Conservation (phyloP, 495 filamentous ascomycete genomes). For the Penicillium riverlandense region DNA sequence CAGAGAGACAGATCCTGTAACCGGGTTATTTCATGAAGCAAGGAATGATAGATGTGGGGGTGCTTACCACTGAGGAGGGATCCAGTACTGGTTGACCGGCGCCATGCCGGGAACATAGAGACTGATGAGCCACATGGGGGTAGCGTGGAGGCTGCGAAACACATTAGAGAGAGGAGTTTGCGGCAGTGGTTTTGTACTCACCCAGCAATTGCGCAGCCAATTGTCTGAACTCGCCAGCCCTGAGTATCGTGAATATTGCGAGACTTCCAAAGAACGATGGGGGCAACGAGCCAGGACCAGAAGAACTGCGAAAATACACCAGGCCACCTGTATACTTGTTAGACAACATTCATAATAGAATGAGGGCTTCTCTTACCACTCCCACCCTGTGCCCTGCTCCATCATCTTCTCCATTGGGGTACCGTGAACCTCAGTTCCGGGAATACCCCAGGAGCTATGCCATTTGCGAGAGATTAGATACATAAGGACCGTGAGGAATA, state of each 20-base stretch:
- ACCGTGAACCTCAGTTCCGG: conserved; percentile 32
- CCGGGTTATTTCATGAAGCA: not conserved
- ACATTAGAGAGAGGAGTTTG: not conserved
- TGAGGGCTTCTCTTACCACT: conserved; percentile 34
- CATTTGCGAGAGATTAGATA: conserved; percentile 61
- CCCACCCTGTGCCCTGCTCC: conserved; percentile 49
- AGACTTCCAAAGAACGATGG: conserved; percentile 36
- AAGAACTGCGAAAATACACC: conserved; percentile 55
- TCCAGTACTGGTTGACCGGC: conserved; percentile 46
- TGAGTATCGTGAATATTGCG: conserved; percentile 55
- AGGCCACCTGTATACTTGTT: conserved; percentile 27
- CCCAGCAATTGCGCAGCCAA: conserved; percentile 49
- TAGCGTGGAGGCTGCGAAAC: conserved; percentile 47
- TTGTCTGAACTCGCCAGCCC: conserved; percentile 62
- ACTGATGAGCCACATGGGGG: conserved; percentile 58
- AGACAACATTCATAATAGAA: no score
- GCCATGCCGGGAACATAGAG: conserved; percentile 52
- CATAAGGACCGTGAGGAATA: conserved; percentile 55
- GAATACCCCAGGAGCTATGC: conserved; percentile 51
- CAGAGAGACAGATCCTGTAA: conserved; percentile 46
- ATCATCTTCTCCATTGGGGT: conserved; percentile 30
- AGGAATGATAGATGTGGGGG: not conserved
- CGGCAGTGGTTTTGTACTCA: not conserved
- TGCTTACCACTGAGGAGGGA: conserved; percentile 51
- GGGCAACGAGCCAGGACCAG: conserved; percentile 56